Evolutionary conservation across 306 rosid species (phyloP).

Genomic region (Cucurbita argyrosperma): DNA sequence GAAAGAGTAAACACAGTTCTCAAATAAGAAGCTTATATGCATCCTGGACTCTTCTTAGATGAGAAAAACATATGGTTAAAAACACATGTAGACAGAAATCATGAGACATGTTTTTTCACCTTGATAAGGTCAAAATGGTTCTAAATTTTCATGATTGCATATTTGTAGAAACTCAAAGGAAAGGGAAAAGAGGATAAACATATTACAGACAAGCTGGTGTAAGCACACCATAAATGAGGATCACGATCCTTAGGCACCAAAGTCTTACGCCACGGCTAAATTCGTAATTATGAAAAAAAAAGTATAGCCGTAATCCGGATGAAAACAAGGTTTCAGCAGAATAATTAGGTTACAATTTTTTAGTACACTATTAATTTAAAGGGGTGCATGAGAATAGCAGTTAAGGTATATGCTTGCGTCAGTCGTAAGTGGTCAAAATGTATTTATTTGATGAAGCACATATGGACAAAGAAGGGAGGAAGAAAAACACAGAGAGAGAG

Average conservation of each 20-base stretch:
- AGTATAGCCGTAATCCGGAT: not conserved
- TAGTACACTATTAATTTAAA: not conserved
- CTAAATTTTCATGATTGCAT: not conserved
- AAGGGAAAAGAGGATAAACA: not conserved
- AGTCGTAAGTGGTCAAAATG: not conserved
- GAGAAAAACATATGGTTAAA: not conserved
- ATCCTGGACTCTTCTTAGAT: not conserved
- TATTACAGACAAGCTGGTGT: not conserved
- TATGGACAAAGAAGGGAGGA: not conserved
- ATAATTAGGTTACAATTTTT: not conserved
- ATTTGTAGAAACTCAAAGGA: not conserved
- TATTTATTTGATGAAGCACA: not conserved
- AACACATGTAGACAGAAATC: not conserved
- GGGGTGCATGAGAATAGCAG: not conserved
- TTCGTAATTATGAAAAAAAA: not conserved
- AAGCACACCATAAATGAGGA: not conserved
- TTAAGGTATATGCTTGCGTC: slow-evolving; percentile 4
- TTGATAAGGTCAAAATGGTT: not conserved
- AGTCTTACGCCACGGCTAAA: not conserved
- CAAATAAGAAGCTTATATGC: not conserved
- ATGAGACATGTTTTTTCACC: not conserved
- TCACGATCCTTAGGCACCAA: not conserved
- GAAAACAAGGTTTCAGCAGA: not conserved
- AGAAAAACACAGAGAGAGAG: not conserved
- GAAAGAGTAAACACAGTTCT: slow-evolving; percentile 4